A percentile compares a stretch with the other conserved stretches of the same genome.
These are phyloP conservation scores for Chalciporus chontae DNA, from an alignment of 768 basidiomycete genomes.

Conservation along the genomic window DNA sequence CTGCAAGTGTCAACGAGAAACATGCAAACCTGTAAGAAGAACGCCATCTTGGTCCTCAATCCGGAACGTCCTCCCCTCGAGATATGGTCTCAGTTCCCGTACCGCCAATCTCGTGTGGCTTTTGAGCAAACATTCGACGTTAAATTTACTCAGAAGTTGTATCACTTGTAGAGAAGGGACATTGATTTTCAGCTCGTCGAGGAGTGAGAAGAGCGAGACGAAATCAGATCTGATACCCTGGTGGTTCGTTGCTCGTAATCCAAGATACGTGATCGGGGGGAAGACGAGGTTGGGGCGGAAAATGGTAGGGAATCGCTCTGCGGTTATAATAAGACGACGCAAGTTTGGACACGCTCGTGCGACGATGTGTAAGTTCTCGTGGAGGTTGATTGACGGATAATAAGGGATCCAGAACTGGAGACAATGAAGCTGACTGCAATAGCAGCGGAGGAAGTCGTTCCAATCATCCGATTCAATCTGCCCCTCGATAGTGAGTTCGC, in stretches of 20 bases:
- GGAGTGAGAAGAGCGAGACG: constrained; percentile 7
- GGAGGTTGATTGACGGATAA: neutral
- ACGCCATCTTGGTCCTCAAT: constrained; percentile 22
- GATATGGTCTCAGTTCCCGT: constrained; percentile 9
- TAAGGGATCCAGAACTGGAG: constrained; percentile 7
- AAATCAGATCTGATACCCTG: constrained; percentile 7
- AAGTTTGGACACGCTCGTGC: constrained; percentile 13
- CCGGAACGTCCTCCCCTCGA: constrained; percentile 8
- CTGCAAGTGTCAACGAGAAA: neutral
- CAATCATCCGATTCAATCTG: neutral
- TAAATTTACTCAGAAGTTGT: constrained; percentile 16
- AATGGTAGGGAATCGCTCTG: constrained; percentile 1
- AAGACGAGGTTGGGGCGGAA: neutral
- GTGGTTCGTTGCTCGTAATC: constrained; percentile 1
- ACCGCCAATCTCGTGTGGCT: constrained; percentile 10
- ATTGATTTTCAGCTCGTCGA: constrained; percentile 9
- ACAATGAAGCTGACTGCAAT: constrained; percentile 16
- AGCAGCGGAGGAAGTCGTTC: constrained; percentile 13
- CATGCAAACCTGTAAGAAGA: constrained; percentile 20
- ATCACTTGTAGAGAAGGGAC: constrained; percentile 20
- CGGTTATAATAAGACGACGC: constrained; percentile 18
- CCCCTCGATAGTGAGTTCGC: constrained; percentile 17
- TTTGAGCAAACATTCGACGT: constrained; percentile 16
- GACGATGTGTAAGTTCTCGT: constrained; percentile 6
- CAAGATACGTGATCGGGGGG: constrained; percentile 18